These are phyloP conservation scores for Boeremia exigua DNA, from an alignment of 2,329 filamentous ascomycete species.

Conservation along the genomic window DNA sequence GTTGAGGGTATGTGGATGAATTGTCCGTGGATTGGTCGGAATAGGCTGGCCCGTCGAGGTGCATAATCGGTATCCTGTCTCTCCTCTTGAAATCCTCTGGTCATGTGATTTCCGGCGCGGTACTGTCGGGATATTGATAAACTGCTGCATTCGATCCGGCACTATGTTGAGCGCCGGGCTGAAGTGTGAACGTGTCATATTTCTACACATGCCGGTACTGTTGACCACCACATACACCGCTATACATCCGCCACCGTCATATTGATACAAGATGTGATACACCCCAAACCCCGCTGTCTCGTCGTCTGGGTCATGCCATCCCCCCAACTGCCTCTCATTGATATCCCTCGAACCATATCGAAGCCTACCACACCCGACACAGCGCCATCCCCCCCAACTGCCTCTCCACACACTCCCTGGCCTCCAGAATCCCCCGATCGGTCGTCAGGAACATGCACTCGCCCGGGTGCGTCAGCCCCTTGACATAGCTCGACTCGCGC, in stretches of 20 bases:
- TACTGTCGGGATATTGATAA: no score
- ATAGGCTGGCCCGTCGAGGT: no score
- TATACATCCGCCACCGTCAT: slow-evolving; percentile 3
- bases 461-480: slow-evolving; percentile 75
- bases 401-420: slow-evolving; percentile 79
- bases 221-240: neutral
- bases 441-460: slow-evolving; percentile 84
- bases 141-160: no score
- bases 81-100: no score
- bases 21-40: no score
- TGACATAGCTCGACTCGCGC: slow-evolving; percentile 68
- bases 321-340: slow-evolving; percentile 82
- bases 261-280: slow-evolving; percentile 24
- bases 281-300: slow-evolving; percentile 14
- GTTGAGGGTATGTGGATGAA: no score
- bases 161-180: no score
- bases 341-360: no score
- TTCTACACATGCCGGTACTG: slow-evolving; percentile 3
- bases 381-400: slow-evolving; percentile 81
- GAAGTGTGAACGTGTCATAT: slow-evolving; percentile 5
- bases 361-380: slow-evolving; percentile 69
- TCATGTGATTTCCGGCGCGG: no score
- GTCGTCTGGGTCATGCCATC: no score
- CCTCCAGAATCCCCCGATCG: slow-evolving; percentile 78
- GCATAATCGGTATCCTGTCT: no score